These are phyloP conservation scores for Larix kaempferi DNA, from an alignment of 75 land plant genomes.

Conservation along the genomic window DNA sequence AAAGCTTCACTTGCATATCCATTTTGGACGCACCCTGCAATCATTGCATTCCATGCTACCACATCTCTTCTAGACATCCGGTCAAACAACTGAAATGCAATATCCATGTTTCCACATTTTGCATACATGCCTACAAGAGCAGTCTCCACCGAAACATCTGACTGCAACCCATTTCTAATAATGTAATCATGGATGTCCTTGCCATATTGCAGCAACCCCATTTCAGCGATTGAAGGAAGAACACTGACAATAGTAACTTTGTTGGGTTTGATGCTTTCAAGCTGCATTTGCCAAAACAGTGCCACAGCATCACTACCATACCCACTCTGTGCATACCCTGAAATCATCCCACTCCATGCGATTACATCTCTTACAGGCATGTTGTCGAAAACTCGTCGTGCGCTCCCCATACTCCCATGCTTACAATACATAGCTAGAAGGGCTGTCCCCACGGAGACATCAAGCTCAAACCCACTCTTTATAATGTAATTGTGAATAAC, in stretches of 20 bases:
- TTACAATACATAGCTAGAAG: not conserved
- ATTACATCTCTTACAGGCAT: constrained; percentile 16
- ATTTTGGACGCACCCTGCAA: constrained; percentile 42
- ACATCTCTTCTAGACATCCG: constrained; percentile 30
- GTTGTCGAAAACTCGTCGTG: not conserved
- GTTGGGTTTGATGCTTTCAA: constrained; percentile 32
- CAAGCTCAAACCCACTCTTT: not conserved
- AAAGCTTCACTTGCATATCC: constrained; percentile 50
- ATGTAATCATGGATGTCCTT: constrained; percentile 36
- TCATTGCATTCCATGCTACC: constrained; percentile 78
- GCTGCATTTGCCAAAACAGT: constrained; percentile 40
- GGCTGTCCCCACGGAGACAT: not conserved
- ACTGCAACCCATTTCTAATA: constrained; percentile 19
- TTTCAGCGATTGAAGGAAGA: constrained; percentile 44
- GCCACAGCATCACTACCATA: constrained; percentile 31
- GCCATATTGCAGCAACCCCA: constrained; percentile 36
- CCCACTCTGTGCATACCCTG: constrained; percentile 46
- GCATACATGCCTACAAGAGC: constrained; percentile 62
- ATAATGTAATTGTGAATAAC: not conserved
- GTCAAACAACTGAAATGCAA: constrained; percentile 46
- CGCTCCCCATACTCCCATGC: not conserved
- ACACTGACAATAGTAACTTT: constrained; percentile 27
- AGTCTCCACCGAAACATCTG: constrained; percentile 36
- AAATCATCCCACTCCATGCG: constrained; percentile 57
- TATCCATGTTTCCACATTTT: constrained; percentile 37